These are phyloP conservation scores for Solanum dulcamara DNA, from an alignment of 257 asterid species.

Conservation along the genomic window DNA sequence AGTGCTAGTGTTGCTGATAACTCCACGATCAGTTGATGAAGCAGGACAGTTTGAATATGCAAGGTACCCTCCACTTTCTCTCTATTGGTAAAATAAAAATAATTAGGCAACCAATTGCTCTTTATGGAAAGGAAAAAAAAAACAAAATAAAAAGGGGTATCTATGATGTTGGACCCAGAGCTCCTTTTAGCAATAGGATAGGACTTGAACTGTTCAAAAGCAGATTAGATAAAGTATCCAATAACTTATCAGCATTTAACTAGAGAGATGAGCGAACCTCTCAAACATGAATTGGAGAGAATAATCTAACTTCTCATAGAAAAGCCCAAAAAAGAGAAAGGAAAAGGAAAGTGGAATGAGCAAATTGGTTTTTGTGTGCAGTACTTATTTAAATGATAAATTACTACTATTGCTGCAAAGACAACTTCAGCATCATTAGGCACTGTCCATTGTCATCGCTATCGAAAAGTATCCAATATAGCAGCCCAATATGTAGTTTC, in stretches of 20 bases:
- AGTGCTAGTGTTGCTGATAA: slow-evolving; percentile 57
- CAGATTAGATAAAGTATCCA: not conserved
- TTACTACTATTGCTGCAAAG: not conserved
- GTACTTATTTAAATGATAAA: not conserved
- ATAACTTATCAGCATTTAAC: not conserved
- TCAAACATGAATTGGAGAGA: not conserved
- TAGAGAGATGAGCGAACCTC: not conserved
- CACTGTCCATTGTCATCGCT: not conserved
- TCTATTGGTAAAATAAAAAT: not conserved
- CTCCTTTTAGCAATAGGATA: not conserved
- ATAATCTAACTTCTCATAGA: not conserved
- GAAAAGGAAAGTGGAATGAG: not conserved
- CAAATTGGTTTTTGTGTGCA: not conserved
- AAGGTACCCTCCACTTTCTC: slow-evolving; percentile 26
- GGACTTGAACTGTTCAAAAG: not conserved
- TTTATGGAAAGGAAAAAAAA: not conserved
- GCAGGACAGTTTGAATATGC: slow-evolving; percentile 70
- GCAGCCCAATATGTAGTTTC: not conserved
- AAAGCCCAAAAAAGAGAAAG: not conserved
- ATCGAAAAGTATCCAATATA: not conserved
- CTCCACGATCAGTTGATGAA: slow-evolving; percentile 82
- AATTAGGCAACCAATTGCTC: not conserved
- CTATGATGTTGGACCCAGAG: not conserved
- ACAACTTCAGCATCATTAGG: not conserved
- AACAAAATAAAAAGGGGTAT: too few species aligned